These are phyloP conservation scores for Exophiala xenobiotica DNA, from an alignment of 2,329 filamentous ascomycete genomes.

Conservation along the genomic window DNA sequence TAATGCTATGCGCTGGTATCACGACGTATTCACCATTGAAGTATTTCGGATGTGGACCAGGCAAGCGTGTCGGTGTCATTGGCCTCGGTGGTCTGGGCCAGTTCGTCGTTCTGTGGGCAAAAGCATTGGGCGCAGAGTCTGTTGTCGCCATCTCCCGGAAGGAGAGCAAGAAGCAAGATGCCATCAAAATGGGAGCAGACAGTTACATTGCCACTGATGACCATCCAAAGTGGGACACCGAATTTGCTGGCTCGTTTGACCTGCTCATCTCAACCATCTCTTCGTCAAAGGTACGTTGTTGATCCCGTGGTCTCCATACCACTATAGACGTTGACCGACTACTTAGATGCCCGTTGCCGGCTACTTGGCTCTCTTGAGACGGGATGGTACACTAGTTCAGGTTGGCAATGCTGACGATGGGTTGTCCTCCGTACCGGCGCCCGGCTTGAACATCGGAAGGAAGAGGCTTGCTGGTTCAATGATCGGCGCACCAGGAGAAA, in stretches of 20 bases:
- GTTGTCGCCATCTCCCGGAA: slow-evolving; percentile 57
- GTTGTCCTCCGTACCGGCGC: slow-evolving; percentile 53
- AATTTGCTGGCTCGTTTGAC: slow-evolving; percentile 51
- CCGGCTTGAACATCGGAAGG: slow-evolving; percentile 59
- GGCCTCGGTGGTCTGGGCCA: slow-evolving; percentile 74
- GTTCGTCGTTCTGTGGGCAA: slow-evolving; percentile 69
- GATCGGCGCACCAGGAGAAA: slow-evolving; percentile 46
- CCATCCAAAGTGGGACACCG: slow-evolving; percentile 54
- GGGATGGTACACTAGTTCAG: slow-evolving; percentile 63
- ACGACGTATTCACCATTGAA: slow-evolving; percentile 70
- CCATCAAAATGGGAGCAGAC: slow-evolving; percentile 54
- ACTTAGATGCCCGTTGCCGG: slow-evolving; percentile 58
- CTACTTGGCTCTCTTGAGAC: slow-evolving; percentile 61
- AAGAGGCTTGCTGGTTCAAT: slow-evolving; percentile 52
- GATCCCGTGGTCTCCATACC: too few species aligned
- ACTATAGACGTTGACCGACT: too few species aligned
- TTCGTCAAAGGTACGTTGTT: background rate
- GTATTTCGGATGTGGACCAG: slow-evolving; percentile 66
- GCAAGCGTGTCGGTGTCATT: slow-evolving; percentile 69
- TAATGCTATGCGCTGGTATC: slow-evolving; percentile 70
- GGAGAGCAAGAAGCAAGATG: slow-evolving; percentile 52
- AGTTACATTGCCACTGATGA: slow-evolving; percentile 59
- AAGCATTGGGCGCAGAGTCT: slow-evolving; percentile 66
- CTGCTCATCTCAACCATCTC: slow-evolving; percentile 53
- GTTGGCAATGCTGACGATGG: slow-evolving; percentile 64